Evolutionary conservation across 108 stramenopile genomes (phyloP).

Genomic region (Conticribra weissflogii): DNA sequence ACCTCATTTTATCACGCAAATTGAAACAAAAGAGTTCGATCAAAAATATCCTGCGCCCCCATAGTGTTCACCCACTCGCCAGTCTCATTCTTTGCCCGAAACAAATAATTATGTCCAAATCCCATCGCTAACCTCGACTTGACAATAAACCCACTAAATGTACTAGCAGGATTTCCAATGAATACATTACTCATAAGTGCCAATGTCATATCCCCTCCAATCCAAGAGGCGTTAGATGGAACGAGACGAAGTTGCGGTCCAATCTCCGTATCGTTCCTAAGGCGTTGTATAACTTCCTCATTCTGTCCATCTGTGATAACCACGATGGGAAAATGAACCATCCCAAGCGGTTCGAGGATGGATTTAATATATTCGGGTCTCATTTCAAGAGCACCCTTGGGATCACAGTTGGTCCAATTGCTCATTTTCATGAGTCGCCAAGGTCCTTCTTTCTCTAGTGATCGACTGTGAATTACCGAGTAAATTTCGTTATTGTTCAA

Average conservation of each 20-base stretch:
- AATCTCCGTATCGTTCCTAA: conserved; percentile 35
- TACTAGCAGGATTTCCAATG: conserved; percentile 44
- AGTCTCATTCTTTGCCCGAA: neutral
- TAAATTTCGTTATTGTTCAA: conserved; percentile 5
- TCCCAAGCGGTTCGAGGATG: conserved; percentile 33
- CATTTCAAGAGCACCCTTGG: conserved; percentile 42
- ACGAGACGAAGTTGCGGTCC: conserved; percentile 38
- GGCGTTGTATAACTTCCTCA: conserved; percentile 26
- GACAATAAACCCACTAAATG: conserved; percentile 51
- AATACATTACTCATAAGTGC: conserved; percentile 36
- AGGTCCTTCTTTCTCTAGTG: conserved; percentile 5
- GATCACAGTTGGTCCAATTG: conserved; percentile 31
- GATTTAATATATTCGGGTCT: conserved; percentile 47
- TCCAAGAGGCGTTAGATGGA: conserved; percentile 34
- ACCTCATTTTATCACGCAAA: no score
- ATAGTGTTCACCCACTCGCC: neutral
- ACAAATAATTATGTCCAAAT: conserved; percentile 31
- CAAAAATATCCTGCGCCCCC: no score
- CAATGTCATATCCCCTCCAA: conserved; percentile 44
- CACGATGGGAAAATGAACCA: conserved; percentile 38
- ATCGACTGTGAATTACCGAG: conserved; percentile 19
- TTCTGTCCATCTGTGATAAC: conserved; percentile 40
- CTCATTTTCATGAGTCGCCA: neutral
- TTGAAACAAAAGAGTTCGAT: no score
- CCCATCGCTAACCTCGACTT: conserved; percentile 46